Evolutionary conservation across 2,329 filamentous ascomycete species (phyloP).

Genomic region (Pseudofabraea citricarpa): DNA sequence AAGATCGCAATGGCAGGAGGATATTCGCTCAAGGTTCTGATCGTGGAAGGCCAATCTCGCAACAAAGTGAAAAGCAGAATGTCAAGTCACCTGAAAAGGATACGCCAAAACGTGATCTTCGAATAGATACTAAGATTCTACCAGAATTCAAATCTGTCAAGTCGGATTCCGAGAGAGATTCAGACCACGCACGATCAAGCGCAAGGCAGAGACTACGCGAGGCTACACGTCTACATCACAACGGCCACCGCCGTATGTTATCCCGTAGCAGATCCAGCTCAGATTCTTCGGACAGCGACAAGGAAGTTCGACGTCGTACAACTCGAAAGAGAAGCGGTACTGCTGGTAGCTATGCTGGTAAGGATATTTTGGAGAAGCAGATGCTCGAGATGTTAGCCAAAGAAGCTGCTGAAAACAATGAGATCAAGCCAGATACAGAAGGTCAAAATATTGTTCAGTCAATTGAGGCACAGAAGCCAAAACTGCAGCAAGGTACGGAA

Average conservation of each 20-base stretch:
- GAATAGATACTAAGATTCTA: constrained; percentile 24
- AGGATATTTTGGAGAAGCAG: constrained; percentile 54
- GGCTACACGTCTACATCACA: constrained; percentile 45
- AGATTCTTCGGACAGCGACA: constrained; percentile 56
- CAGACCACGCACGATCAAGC: constrained; percentile 50
- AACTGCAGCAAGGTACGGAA: constrained; percentile 7
- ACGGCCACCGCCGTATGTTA: constrained; percentile 44
- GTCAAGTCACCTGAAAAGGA: constrained; percentile 10
- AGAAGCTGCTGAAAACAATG: constrained; percentile 36
- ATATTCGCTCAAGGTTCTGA: constrained; percentile 53
- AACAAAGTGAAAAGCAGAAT: constrained; percentile 24
- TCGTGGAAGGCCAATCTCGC: constrained; percentile 29
- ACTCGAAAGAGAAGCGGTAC: constrained; percentile 39
- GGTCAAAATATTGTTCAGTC: constrained; percentile 7
- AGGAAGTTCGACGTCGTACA: constrained; percentile 31
- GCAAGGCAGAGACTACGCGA: constrained; percentile 53
- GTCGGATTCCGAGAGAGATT: constrained; percentile 23
- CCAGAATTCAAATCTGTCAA: constrained; percentile 27
- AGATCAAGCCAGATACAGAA: constrained; percentile 15
- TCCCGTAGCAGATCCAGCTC: constrained; percentile 52
- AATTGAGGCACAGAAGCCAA: constrained; percentile 11
- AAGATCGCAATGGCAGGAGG: constrained; percentile 71
- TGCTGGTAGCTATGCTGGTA: constrained; percentile 37
- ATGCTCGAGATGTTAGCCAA: constrained; percentile 57
- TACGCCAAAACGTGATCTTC: constrained; percentile 15